Evolutionary conservation across 768 basidiomycete species (phyloP), one percentile per base, ranked within the genome.

Genomic region (Clavaria fumosa): DNA sequence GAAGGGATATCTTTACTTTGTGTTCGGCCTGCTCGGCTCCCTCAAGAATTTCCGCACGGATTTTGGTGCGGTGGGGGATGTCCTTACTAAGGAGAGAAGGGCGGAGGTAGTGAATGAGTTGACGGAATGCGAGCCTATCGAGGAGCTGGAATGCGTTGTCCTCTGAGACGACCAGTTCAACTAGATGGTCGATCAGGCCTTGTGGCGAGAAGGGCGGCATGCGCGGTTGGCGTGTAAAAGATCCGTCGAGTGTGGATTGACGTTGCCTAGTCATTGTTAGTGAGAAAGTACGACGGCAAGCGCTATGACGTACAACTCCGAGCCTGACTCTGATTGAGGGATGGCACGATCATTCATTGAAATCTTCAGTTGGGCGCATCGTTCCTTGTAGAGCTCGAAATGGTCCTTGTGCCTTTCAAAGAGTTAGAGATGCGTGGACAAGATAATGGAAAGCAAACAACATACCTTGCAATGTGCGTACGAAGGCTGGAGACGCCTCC

Each of bases 241-340:
- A 47, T 4, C 37, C 39, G 26, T 48, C 40, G 6, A 53, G 42
- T 1, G 35, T 45, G 1, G 22, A 11, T 20, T 50, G 47, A n/a
- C n/a, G n/a, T n/a, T n/a, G n/a, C n/a, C n/a, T n/a, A n/a, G n/a
- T n/a, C n/a, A n/a, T n/a, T n/a, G n/a, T n/a, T n/a, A n/a, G n/a
- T n/a, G n/a, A n/a, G n/a, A n/a, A n/a, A n/a, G n/a, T n/a, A n/a
- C n/a, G n/a, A n/a, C n/a, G n/a, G n/a, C n/a, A n/a, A n/a, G n/a
- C n/a, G n/a, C n/a, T n/a, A n/a, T 6, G 22, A 27, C n/a, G 17
- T 20, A 7, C 31, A 18, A 15, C 14, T 37, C 21, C 23, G 30
- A 15, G 19, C 38, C 31, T 23, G 17, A 10, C 37, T 4, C 12
- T 43, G 24, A 5, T 42, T 40, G 11, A 30, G 35, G 18, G 45